These are phyloP conservation scores for Neofusicoccum laricinum DNA, from an alignment of 2,329 filamentous ascomycete genomes.

Conservation along the genomic window DNA sequence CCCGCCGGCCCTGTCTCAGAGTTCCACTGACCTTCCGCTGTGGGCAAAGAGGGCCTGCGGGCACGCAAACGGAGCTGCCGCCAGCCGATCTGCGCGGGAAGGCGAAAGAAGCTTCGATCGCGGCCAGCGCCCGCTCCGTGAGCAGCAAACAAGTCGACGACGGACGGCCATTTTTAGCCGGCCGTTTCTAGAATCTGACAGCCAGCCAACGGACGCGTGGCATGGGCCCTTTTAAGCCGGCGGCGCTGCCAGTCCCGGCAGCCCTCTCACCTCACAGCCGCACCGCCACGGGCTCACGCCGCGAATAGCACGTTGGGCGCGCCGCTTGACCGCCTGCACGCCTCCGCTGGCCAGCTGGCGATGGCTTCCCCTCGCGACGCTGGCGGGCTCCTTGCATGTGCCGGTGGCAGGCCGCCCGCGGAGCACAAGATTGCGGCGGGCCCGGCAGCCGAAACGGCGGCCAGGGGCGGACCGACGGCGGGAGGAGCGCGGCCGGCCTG, in stretches of 20 bases:
- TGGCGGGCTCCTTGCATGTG: neutral
- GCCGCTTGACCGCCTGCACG: constrained; percentile 3
- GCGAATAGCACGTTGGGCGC: neutral
- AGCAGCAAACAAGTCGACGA: neutral
- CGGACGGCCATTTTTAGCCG: neutral
- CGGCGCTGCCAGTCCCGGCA: neutral
- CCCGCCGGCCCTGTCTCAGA: constrained; percentile 8
- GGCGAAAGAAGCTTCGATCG: constrained; percentile 6
- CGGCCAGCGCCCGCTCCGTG: neutral
- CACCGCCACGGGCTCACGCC: neutral
- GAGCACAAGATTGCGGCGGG: constrained; percentile 5
- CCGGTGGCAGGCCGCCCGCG: neutral
- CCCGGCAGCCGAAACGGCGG: constrained; percentile 10
- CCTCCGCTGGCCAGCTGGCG: neutral
- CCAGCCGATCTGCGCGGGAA: constrained; percentile 8
- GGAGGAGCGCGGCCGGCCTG: neutral
- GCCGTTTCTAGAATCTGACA: constrained; percentile 1
- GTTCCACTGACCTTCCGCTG: neutral
- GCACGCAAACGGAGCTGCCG: neutral
- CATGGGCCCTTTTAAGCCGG: neutral
- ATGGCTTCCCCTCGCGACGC: neutral
- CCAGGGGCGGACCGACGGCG: constrained; percentile 11
- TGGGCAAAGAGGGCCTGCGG: neutral
- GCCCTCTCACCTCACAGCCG: neutral
- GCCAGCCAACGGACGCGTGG: neutral